Evolutionary conservation across 345 rosid genomes (phyloP).

Genomic region (Limnanthes douglasii): DNA sequence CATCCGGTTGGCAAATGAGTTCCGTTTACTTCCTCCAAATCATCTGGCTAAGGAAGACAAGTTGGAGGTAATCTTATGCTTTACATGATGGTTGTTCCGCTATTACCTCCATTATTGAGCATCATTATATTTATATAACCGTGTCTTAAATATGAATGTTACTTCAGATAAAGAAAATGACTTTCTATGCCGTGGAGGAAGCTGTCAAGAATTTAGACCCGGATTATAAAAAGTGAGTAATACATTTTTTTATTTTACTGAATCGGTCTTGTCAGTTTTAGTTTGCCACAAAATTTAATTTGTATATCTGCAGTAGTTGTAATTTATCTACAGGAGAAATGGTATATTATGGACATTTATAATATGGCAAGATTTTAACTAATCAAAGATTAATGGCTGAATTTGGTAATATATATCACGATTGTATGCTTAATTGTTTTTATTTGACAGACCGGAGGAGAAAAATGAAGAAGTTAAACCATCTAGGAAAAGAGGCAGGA

Average conservation of each 20-base stretch:
- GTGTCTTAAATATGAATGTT: constrained; percentile 3
- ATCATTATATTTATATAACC: not conserved
- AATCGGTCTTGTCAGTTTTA: too few relatives aligned
- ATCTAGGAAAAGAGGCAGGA: too few relatives aligned
- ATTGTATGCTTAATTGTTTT: too few relatives aligned
- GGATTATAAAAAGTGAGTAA: constrained; percentile 5
- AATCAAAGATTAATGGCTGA: too few relatives aligned
- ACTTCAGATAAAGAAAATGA: constrained; percentile 16
- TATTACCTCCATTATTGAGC: not conserved
- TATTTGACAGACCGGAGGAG: too few relatives aligned
- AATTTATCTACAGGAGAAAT: too few relatives aligned
- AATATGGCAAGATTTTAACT: too few relatives aligned
- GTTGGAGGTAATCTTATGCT: constrained; percentile 25
- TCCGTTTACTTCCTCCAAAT: constrained; percentile 36
- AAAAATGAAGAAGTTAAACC: too few relatives aligned
- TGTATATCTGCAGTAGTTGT: too few relatives aligned
- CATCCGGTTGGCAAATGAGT: constrained; percentile 38
- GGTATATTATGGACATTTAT: too few relatives aligned
- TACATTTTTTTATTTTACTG: not conserved
- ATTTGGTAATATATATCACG: too few relatives aligned
- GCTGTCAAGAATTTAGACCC: constrained; percentile 7
- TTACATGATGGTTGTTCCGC: not conserved
- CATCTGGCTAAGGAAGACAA: constrained; percentile 51
- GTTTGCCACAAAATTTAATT: too few relatives aligned
- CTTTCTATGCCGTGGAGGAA: constrained; percentile 5